A percentile compares a stretch with the other conserved stretches of the same genome.
phyloP scores from a whole-genome alignment of 2,329 filamentous ascomycete species.

The Epichloe typhina region DNA sequence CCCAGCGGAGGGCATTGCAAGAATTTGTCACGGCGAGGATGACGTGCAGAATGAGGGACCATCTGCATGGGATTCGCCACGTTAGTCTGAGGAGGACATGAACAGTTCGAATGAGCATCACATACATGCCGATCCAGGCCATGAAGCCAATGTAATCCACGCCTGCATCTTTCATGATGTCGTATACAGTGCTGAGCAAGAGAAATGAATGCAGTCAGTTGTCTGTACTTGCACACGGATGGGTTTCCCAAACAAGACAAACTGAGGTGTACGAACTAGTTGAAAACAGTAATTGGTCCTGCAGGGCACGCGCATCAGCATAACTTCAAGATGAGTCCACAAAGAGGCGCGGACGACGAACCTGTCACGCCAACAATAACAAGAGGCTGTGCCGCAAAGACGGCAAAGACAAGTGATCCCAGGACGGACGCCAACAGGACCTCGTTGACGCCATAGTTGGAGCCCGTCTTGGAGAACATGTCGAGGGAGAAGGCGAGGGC shows the following conservation, averaged over 20 bases:
- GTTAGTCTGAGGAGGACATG: neutral
- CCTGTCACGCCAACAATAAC: conserved; percentile 87
- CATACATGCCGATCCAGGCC: conserved; percentile 75
- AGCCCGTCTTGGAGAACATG: conserved; percentile 81
- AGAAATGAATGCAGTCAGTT: neutral
- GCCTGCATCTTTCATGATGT: conserved; percentile 66
- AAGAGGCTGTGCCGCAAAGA: conserved; percentile 71
- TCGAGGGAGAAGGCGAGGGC: conserved; percentile 82
- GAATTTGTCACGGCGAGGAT: conserved; percentile 71
- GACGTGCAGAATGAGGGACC: conserved; percentile 78
- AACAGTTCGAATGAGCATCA: neutral
- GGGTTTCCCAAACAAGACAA: neutral
- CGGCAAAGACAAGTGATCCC: conserved; percentile 65
- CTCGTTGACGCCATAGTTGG: conserved; percentile 82
- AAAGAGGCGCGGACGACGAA: conserved; percentile 8
- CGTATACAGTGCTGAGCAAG: conserved; percentile 57
- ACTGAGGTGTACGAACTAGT: conserved; percentile 44
- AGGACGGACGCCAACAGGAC: conserved; percentile 77
- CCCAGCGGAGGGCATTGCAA: conserved; percentile 78
- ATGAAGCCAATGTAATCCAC: conserved; percentile 82
- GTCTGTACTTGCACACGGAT: too few species aligned
- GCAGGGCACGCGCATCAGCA: neutral
- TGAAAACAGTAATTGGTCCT: conserved; percentile 87
- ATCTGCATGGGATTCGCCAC: conserved; percentile 31
- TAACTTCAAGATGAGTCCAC: neutral